phyloP scores from a whole-genome alignment of 805 yeast genomes.

The Candida takata region DNA sequence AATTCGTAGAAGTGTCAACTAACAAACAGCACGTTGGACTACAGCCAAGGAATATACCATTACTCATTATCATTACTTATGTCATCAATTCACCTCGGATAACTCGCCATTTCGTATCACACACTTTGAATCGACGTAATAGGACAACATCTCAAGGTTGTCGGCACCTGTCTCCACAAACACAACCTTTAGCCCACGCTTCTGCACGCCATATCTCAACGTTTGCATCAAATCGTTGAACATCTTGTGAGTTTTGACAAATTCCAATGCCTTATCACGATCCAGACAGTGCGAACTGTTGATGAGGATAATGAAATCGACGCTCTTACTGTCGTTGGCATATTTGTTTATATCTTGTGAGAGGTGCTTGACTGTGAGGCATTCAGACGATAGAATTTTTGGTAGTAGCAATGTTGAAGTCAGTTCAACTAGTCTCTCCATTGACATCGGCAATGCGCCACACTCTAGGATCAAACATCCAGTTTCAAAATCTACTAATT shows the following conservation, averaged over 20 bases:
- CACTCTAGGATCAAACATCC: conserved; percentile 5
- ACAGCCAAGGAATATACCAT: too few relatives aligned
- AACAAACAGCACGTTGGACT: too few relatives aligned
- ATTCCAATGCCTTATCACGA: conserved; percentile 1
- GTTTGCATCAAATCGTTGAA: conserved; percentile 6
- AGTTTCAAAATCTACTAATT: too few relatives aligned
- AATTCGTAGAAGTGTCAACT: too few relatives aligned
- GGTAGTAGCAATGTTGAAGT: conserved; percentile 1
- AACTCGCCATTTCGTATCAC: neutral
- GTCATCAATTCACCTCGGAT: too few relatives aligned
- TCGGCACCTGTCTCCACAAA: conserved; percentile 3
- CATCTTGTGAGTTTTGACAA: conserved; percentile 1
- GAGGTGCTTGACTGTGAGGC: conserved; percentile 9
- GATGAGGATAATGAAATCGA: conserved; percentile 1
- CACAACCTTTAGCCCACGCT: neutral
- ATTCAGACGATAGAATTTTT: conserved; percentile 5
- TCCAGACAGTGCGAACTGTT: conserved; percentile 5
- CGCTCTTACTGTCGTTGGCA: too few relatives aligned
- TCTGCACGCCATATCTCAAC: neutral
- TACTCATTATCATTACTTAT: too few relatives aligned
- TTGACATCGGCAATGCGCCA: neutral
- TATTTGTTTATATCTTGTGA: conserved; percentile 1
- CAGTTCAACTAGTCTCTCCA: conserved; percentile 1
- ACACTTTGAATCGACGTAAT: conserved; percentile 7
- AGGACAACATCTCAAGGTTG: conserved; percentile 2